Conservation (phyloP, 305 asterid genomes). For the Rubia tinctorum region DNA sequence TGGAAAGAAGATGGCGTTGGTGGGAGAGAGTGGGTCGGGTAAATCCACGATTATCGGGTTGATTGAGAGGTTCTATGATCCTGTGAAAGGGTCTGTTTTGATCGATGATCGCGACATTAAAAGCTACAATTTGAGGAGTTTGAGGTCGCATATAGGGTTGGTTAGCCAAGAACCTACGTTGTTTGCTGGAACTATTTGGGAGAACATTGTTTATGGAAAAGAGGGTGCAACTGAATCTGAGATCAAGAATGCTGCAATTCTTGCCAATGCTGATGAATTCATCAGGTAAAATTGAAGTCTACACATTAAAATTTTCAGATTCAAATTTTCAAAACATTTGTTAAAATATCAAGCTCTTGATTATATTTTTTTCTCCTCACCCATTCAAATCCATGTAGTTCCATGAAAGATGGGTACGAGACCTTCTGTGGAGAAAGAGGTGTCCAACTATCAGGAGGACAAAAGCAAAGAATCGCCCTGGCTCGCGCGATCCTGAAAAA, state of each 20-base stretch:
- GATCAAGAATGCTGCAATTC: constrained; percentile 53
- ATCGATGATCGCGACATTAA: constrained; percentile 58
- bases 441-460: constrained; percentile 77
- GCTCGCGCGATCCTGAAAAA: constrained; percentile 79
- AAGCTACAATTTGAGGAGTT: constrained; percentile 48
- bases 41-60: constrained; percentile 68
- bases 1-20: constrained; percentile 61
- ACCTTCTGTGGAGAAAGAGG: constrained; percentile 90
- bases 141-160: constrained; percentile 68
- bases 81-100: constrained; percentile 47
- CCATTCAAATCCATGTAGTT: constrained; percentile 31
- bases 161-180: constrained; percentile 82
- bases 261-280: constrained; percentile 78
- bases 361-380: neutral
- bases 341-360: too few species aligned
- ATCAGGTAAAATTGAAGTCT: constrained; percentile 44
- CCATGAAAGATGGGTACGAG: constrained; percentile 55
- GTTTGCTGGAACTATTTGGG: constrained; percentile 56
- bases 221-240: constrained; percentile 56
- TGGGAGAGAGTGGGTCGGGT: constrained; percentile 81
- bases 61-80: constrained; percentile 77
- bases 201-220: constrained; percentile 58
- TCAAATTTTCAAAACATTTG: too few species aligned
- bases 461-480: constrained; percentile 67
- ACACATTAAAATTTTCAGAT: too few species aligned